Base-by-base conservation (phyloP, 2,329 filamentous ascomycete genomes). In the Aspergillus oerlinghausenensis region DNA sequence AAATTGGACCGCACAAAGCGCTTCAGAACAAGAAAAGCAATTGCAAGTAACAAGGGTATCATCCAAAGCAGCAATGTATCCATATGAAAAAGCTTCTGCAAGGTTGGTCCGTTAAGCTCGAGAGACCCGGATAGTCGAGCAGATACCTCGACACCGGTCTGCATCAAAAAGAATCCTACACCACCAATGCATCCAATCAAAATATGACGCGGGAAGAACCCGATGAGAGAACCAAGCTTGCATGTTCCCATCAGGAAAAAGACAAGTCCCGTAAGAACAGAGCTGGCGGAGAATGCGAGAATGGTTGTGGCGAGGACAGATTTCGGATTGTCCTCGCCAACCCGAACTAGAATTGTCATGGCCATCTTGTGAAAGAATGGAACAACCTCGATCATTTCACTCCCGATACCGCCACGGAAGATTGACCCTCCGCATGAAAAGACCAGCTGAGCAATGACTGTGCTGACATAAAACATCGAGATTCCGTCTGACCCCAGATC, bases 311-410 rank as follows among this genome's bases (percentile, higher is more conserved):
- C 92, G 61, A 97, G 88, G 49, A 99, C 88, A 3, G 91, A 89
- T 65, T 94, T 87, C 1, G 89, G 86, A 26, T 94, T 86, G 21
- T 92, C 86, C 60, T 88, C 84, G 17, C 93, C 90, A 62, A 99
- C 87, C 47, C 83, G 80, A 14, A 80, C 79, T 63, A 94, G 86
- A 69, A 97, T 97, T 29, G 88, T 93, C 61, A 88, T 86, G 0
- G 94, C 92, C 93, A 99, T 99, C 68, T 93, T 96, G 76, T 99
- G 94, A 72, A 99, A 97, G 77, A 99, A 99, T 0, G 93, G 94
- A 0, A 99, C 93, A 1, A 97, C 93, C 76, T 99, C 94, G 63
- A 97, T 99, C 86, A 99, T 87, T 73, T 99, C 94, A 2, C 94
- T 97, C 4, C 94, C 94, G 57, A 99, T 86, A 3, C 90, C 92